Evolutionary conservation across 1,139 yeast genomes (phyloP).

Genomic region (Zygoascus meyerae): DNA sequence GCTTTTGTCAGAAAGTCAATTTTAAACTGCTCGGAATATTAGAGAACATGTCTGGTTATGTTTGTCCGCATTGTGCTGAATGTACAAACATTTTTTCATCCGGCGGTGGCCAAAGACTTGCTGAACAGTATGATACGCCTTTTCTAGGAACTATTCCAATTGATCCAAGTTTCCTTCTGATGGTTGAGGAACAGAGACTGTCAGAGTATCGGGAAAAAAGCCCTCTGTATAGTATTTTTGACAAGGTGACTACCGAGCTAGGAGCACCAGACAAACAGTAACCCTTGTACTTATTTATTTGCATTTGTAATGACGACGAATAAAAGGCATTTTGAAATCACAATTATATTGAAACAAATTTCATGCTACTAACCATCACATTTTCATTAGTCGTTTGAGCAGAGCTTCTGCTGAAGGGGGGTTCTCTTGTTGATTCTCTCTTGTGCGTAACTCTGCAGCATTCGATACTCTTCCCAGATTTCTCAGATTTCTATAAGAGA

Average conservation of each 20-base stretch:
- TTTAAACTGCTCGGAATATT: slow-evolving; percentile 78
- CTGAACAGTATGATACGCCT: slow-evolving; percentile 53
- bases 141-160: slow-evolving; percentile 87
- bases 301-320: not conserved
- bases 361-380: too few species aligned
- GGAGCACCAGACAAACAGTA: too few species aligned
- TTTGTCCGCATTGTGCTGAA: slow-evolving; percentile 90
- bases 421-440: too few species aligned
- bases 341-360: too few species aligned
- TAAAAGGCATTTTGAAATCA: not conserved
- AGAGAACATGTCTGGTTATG: slow-evolving; percentile 96
- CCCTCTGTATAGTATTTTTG: slow-evolving; percentile 46
- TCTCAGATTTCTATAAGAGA: not conserved
- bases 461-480: too few species aligned
- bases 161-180: slow-evolving; percentile 83
- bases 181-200: slow-evolving; percentile 52
- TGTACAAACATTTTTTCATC: slow-evolving; percentile 79
- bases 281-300: not conserved
- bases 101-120: slow-evolving; percentile 83
- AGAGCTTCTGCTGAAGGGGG: too few species aligned
- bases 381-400: too few species aligned
- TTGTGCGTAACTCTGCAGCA: too few species aligned
- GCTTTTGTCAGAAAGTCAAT: slow-evolving; percentile 82
- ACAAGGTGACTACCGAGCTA: slow-evolving; percentile 31
- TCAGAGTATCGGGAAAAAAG: slow-evolving; percentile 35